phyloP scores from a whole-genome alignment of 2,329 filamentous ascomycete species.

The Sarocladiaceae sp. region DNA sequence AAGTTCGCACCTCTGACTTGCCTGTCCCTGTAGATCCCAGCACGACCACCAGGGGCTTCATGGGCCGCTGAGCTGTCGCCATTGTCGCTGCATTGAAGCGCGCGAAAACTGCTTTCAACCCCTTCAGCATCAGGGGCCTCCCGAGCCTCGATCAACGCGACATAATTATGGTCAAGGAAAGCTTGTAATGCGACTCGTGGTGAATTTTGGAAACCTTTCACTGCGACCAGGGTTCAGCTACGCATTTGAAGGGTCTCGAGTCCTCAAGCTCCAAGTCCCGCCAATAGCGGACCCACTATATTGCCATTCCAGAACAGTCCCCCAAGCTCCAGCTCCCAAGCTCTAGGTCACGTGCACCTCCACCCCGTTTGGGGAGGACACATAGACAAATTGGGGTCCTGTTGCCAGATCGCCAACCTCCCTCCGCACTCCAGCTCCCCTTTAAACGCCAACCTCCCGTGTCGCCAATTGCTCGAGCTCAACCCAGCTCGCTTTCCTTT shows the following conservation, averaged over 20 bases:
- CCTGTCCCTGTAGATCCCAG: slow-evolving; percentile 90
- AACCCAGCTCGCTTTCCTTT: slow-evolving; percentile 31
- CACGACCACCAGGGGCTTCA: slow-evolving; percentile 69
- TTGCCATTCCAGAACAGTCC: slow-evolving; percentile 9
- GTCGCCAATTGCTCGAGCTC: slow-evolving; percentile 29
- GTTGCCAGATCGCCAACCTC: slow-evolving; percentile 40
- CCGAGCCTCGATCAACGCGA: background rate
- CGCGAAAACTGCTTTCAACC: slow-evolving; percentile 15
- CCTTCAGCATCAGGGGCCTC: slow-evolving; percentile 21
- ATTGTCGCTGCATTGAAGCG: slow-evolving; percentile 35
- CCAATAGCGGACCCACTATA: background rate
- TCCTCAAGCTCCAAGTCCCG: background rate
- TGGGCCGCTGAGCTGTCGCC: slow-evolving; percentile 32
- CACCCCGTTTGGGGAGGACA: slow-evolving; percentile 33
- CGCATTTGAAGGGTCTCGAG: background rate
- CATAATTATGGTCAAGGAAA: slow-evolving; percentile 11
- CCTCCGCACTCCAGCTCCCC: slow-evolving; percentile 28
- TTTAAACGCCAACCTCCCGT: slow-evolving; percentile 24
- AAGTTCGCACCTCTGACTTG: slow-evolving; percentile 70
- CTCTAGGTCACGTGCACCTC: slow-evolving; percentile 16
- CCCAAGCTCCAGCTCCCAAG: slow-evolving; percentile 5
- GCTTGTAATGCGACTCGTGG: too few species aligned
- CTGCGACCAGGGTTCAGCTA: too few species aligned
- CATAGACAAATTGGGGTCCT: slow-evolving; percentile 36
- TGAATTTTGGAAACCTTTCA: background rate